phyloP scores from a whole-genome alignment of 139 green algal genomes.

The Chlorella vulgaris region DNA sequence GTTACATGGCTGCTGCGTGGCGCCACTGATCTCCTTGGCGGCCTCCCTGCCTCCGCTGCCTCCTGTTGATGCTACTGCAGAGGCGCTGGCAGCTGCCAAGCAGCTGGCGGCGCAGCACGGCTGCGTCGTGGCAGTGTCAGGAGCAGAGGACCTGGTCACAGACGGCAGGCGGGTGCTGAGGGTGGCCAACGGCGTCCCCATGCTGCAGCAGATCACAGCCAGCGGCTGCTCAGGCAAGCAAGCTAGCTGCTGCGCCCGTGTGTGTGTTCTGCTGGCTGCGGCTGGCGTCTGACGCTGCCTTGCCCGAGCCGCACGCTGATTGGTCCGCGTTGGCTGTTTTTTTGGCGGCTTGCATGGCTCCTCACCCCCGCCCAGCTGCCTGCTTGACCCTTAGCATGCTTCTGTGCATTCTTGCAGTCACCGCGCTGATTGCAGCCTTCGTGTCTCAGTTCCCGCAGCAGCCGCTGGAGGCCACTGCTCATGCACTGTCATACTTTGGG shows the following conservation, averaged over 20 bases:
- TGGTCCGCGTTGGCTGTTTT: not conserved
- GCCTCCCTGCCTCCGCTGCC: no score
- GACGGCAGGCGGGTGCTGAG: slow-evolving; percentile 58
- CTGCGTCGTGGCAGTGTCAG: slow-evolving; percentile 78
- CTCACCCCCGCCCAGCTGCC: no score
- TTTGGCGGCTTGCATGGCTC: not conserved
- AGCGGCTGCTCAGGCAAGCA: slow-evolving; percentile 62
- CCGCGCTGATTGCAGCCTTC: slow-evolving; percentile 80
- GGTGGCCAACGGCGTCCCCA: slow-evolving; percentile 60
- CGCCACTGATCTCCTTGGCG: no score
- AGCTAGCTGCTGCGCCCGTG: not conserved
- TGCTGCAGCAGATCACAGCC: slow-evolving; percentile 80
- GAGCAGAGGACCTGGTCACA: slow-evolving; percentile 71
- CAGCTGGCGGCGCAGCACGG: slow-evolving; percentile 48
- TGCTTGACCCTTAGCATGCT: not conserved
- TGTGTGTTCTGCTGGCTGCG: no score
- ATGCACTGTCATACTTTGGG: slow-evolving; percentile 78
- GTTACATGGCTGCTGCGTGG: no score
- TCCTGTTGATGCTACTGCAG: slow-evolving; percentile 24
- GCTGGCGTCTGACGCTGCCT: no score
- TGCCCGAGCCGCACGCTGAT: no score
- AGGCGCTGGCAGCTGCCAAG: slow-evolving; percentile 59
- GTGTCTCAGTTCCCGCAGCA: slow-evolving; percentile 53
- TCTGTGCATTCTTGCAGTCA: slow-evolving; percentile 45
- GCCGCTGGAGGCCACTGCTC: slow-evolving; percentile 61